Percentiles rank a stretch among this genome's conserved stretches.
Evolutionary conservation across 192 early-diverging fungal genomes (phyloP).

Genomic region (Pilaira anomala): DNA sequence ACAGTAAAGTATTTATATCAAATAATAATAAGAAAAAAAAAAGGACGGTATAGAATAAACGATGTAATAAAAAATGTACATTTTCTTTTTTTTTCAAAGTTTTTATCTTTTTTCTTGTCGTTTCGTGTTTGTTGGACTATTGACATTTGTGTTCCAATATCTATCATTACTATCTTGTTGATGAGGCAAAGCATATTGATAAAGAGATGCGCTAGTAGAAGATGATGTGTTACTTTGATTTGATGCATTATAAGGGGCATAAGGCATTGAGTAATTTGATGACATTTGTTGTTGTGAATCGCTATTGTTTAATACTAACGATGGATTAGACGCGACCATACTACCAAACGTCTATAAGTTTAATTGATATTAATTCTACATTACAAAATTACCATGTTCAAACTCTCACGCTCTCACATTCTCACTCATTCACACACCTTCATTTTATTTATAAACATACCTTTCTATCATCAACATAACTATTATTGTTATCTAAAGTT

Average conservation of each 20-base stretch:
- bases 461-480: no score
- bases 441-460: no score
- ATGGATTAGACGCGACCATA: not conserved
- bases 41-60: not conserved
- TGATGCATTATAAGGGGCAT: not conserved
- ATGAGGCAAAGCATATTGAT: constrained; percentile 7
- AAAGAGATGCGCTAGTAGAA: not conserved
- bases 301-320: not conserved
- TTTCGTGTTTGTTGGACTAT: no score
- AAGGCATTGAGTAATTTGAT: constrained; percentile 14
- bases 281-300: constrained; percentile 14
- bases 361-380: not conserved
- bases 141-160: not conserved
- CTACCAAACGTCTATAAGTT: constrained; percentile 6
- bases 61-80: not conserved
- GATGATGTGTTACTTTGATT: not conserved
- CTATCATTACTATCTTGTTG: constrained; percentile 1
- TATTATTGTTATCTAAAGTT: no score
- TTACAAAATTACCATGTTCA: no score
- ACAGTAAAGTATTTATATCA: constrained; percentile 9
- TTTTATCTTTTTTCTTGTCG: constrained; percentile 6
- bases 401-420: no score
- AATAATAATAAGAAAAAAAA: not conserved
- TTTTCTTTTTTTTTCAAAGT: not conserved
- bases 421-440: no score